A percentile compares a stretch with the other conserved stretches of the same genome.
Conservation (phyloP, 331 rosid species). For the Telfairia occidentalis region DNA sequence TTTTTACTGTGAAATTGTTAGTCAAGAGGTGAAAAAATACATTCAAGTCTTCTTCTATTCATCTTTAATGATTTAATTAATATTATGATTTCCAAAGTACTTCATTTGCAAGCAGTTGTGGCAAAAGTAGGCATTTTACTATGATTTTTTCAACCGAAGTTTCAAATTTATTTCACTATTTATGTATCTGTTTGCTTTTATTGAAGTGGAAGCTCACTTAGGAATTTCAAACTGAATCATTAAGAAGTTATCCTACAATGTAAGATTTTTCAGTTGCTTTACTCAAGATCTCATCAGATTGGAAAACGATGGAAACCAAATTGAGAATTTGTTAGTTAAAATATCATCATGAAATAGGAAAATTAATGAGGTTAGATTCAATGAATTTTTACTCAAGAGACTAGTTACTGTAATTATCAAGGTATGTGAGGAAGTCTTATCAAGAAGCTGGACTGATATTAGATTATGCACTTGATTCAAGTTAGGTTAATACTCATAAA, state of each 20-base stretch:
- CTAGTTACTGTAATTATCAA: background rate
- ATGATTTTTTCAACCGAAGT: too few species aligned
- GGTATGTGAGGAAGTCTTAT: background rate
- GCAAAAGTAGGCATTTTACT: background rate
- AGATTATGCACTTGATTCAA: background rate
- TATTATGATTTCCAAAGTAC: background rate
- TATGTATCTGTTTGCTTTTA: background rate
- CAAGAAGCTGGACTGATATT: background rate
- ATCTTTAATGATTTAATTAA: background rate
- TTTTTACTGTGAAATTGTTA: background rate
- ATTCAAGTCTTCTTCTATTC: background rate
- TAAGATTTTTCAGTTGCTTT: background rate
- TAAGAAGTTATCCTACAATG: background rate
- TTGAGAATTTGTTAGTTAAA: background rate
- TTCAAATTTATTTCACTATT: background rate
- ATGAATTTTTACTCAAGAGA: background rate
- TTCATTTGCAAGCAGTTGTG: background rate
- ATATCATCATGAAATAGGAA: background rate
- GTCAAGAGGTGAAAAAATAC: background rate
- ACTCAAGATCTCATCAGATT: background rate
- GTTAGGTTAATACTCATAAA: background rate
- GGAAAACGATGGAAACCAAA: background rate
- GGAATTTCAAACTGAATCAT: background rate
- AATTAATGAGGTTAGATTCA: background rate
- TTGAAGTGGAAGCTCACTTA: background rate